Percentiles rank a stretch among this genome's conserved stretches.
These are phyloP conservation scores for Penicillium palitans DNA, from an alignment of 2,329 filamentous ascomycete species.

Conservation along the genomic window DNA sequence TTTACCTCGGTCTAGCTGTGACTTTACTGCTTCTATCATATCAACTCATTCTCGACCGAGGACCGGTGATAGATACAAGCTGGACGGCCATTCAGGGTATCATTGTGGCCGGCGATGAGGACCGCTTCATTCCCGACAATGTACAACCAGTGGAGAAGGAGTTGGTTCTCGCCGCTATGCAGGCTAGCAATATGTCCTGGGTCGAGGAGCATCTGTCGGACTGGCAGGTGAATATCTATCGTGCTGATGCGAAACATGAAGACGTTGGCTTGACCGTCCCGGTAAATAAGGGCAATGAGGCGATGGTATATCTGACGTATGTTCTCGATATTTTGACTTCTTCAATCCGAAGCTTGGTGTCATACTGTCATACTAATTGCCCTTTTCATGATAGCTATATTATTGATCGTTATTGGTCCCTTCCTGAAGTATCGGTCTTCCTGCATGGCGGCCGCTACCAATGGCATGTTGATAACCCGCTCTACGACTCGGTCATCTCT, in stretches of 20 bases:
- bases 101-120: not conserved
- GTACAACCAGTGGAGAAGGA: slow-evolving; percentile 14
- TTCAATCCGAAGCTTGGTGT: no score
- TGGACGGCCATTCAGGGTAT: slow-evolving; percentile 4
- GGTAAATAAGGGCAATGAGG: slow-evolving; percentile 51
- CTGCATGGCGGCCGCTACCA: slow-evolving; percentile 46
- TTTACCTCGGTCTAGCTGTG: slow-evolving; percentile 18
- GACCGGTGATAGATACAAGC: slow-evolving; percentile 2
- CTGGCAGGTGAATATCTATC: slow-evolving; percentile 39
- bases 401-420: slow-evolving; percentile 36
- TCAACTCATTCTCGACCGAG: slow-evolving; percentile 22
- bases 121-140: not conserved
- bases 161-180: slow-evolving; percentile 25
- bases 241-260: slow-evolving; percentile 40
- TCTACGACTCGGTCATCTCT: slow-evolving; percentile 30
- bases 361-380: not conserved
- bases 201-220: slow-evolving; percentile 18
- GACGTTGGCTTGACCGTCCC: slow-evolving; percentile 43
- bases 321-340: not conserved
- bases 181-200: slow-evolving; percentile 25
- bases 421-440: slow-evolving; percentile 45
- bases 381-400: slow-evolving; percentile 16
- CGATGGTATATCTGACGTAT: slow-evolving; percentile 53
- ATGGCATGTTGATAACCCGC: slow-evolving; percentile 40
- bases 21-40: slow-evolving; percentile 20